These are phyloP conservation scores for Mycena albidolilacea DNA, from an alignment of 768 basidiomycete species.

Conservation along the genomic window DNA sequence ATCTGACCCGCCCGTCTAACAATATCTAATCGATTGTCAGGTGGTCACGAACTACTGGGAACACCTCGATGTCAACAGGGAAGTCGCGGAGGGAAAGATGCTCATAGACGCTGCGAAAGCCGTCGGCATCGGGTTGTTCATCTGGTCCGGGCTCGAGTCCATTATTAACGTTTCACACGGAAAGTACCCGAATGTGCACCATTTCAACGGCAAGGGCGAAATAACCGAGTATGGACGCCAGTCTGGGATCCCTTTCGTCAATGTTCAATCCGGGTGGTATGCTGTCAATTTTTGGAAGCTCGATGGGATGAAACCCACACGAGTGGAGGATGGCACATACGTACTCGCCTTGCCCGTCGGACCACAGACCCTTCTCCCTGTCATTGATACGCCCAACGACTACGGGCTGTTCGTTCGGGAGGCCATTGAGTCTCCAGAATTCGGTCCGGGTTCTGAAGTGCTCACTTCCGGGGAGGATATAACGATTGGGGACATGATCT, in stretches of 20 bases:
- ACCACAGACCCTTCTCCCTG: slow-evolving; percentile 30
- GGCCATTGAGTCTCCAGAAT: slow-evolving; percentile 32
- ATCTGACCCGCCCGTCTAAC: not conserved
- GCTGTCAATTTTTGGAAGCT: slow-evolving; percentile 28
- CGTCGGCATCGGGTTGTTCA: slow-evolving; percentile 21
- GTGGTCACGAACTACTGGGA: slow-evolving; percentile 40
- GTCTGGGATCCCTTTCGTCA: slow-evolving; percentile 30
- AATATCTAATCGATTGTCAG: not conserved
- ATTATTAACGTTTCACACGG: slow-evolving; percentile 23
- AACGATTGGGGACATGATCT: slow-evolving; percentile 22
- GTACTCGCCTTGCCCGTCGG: slow-evolving; percentile 30
- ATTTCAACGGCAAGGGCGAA: slow-evolving; percentile 36
- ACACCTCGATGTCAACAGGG: slow-evolving; percentile 29
- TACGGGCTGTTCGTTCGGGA: slow-evolving; percentile 37
- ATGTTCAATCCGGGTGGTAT: slow-evolving; percentile 35
- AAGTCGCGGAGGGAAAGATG: slow-evolving; percentile 36
- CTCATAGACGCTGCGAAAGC: slow-evolving; percentile 34
- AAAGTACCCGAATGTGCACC: slow-evolving; percentile 36
- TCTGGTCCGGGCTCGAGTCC: slow-evolving; percentile 38
- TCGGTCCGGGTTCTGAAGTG: slow-evolving; percentile 28
- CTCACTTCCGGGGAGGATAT: slow-evolving; percentile 30
- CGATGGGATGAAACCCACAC: slow-evolving; percentile 24
- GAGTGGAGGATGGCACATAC: slow-evolving; percentile 19
- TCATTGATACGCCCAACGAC: slow-evolving; percentile 34
- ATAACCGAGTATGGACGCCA: slow-evolving; percentile 26